A percentile compares a stretch with the other conserved stretches of the same genome.
These are phyloP conservation scores for Cutaneotrichosporon sp. DNA, from an alignment of 1,284 basidiomycete genomes.

Conservation along the genomic window DNA sequence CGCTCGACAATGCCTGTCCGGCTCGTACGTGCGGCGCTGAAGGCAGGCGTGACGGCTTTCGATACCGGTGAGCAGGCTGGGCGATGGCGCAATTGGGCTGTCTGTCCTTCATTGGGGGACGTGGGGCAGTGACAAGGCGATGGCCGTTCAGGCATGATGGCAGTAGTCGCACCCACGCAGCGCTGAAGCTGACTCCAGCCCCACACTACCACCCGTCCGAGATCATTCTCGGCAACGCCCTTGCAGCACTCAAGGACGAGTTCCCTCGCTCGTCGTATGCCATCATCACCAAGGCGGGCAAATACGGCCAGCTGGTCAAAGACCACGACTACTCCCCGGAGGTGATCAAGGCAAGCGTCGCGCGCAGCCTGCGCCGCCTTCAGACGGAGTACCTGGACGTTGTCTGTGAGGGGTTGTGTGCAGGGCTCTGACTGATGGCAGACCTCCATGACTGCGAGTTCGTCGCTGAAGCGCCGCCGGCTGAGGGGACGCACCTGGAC, in stretches of 20 bases:
- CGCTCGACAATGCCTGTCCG: constrained; percentile 60
- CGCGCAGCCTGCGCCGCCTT: constrained; percentile 66
- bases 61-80: constrained; percentile 78
- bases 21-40: constrained; percentile 69
- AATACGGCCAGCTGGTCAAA: constrained; percentile 61
- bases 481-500: constrained; percentile 52
- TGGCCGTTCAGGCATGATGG: no score
- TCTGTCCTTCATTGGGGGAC: no score
- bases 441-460: constrained; percentile 91
- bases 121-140: no score
- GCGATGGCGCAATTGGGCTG: no score
- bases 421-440: constrained; percentile 6
- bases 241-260: constrained; percentile 60
- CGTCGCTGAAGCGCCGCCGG: constrained; percentile 55
- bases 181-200: constrained; percentile 17
- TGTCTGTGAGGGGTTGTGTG: no score
- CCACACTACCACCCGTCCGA: constrained; percentile 88
- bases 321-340: constrained; percentile 72
- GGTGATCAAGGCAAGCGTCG: constrained; percentile 65
- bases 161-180: no score
- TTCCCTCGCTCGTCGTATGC: constrained; percentile 76
- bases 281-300: constrained; percentile 88
- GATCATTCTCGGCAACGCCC: constrained; percentile 72
- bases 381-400: constrained; percentile 77
- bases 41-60: constrained; percentile 83